These are phyloP conservation scores for Apiospora arundinis DNA, from an alignment of 2,329 filamentous ascomycete species.

Conservation along the genomic window DNA sequence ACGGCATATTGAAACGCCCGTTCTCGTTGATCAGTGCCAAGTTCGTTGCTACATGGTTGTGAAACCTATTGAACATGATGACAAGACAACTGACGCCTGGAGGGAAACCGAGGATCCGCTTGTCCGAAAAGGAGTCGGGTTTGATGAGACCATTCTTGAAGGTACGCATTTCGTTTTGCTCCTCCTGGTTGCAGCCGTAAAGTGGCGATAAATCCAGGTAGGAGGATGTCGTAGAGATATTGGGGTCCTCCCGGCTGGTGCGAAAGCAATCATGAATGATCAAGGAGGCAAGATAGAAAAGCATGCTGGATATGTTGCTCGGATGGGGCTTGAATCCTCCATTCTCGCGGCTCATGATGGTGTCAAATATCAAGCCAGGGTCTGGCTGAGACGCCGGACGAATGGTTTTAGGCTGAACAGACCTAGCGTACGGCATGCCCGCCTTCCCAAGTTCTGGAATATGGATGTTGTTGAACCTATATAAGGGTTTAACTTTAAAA, in stretches of 20 bases:
- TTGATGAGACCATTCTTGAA: slow-evolving; percentile 76
- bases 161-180: slow-evolving; percentile 71
- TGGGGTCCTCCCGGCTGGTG: slow-evolving; percentile 20
- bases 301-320: slow-evolving; percentile 74
- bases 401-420: slow-evolving; percentile 62
- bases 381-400: slow-evolving; percentile 68
- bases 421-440: slow-evolving; percentile 71
- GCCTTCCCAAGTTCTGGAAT: slow-evolving; percentile 69
- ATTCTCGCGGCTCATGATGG: slow-evolving; percentile 64
- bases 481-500: neutral
- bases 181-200: slow-evolving; percentile 71
- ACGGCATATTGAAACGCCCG: slow-evolving; percentile 75
- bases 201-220: slow-evolving; percentile 76
- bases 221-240: slow-evolving; percentile 67
- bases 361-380: slow-evolving; percentile 71
- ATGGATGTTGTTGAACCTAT: slow-evolving; percentile 59
- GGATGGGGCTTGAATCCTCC: slow-evolving; percentile 66
- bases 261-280: slow-evolving; percentile 53
- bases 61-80: slow-evolving; percentile 83
- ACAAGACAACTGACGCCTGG: slow-evolving; percentile 74
- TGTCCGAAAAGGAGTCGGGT: slow-evolving; percentile 74
- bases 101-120: slow-evolving; percentile 72
- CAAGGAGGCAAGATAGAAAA: slow-evolving; percentile 78
- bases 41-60: slow-evolving; percentile 84
- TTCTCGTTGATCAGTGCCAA: slow-evolving; percentile 87